phyloP scores from a whole-genome alignment of 2,329 filamentous ascomycete species.

The Amphichorda felina region DNA sequence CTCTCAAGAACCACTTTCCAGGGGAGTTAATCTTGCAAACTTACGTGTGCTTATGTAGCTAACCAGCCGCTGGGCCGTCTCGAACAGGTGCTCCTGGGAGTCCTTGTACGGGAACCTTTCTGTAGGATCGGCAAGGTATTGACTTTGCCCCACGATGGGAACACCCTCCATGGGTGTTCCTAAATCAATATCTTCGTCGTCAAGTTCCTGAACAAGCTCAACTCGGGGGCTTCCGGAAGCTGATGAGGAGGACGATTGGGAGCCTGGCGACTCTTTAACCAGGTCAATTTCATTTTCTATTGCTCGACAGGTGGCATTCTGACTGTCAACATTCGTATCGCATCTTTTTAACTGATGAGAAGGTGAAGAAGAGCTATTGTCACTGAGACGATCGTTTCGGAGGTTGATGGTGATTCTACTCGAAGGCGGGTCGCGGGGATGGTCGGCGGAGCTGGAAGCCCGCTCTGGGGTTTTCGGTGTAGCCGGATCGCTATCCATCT shows the following conservation, averaged over 20 bases:
- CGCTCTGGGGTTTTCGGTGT: conserved; percentile 30
- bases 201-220: conserved; percentile 2
- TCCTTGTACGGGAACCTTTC: conserved; percentile 33
- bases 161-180: not conserved
- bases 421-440: conserved; percentile 30
- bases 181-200: conserved; percentile 2
- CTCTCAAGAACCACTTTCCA: not conserved
- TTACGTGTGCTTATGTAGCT: conserved; percentile 22
- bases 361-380: no score
- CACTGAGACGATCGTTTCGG: conserved; percentile 19
- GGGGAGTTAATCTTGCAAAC: conserved; percentile 1
- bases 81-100: conserved; percentile 14
- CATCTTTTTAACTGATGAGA: no score
- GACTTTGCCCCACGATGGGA: not conserved
- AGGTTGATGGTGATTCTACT: conserved; percentile 51
- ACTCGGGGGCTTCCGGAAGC: conserved; percentile 2
- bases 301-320: no score
- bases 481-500: not conserved
- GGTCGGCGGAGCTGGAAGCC: not conserved
- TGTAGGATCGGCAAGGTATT: conserved; percentile 25
- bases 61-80: conserved; percentile 21
- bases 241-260: not conserved
- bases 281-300: conserved; percentile 9
- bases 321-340: no score
- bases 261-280: not conserved